Percentiles rank a stretch among this genome's conserved stretches.
Evolutionary conservation across 2,329 filamentous ascomycete species (phyloP).

Genomic region (Fusarium chuoi): DNA sequence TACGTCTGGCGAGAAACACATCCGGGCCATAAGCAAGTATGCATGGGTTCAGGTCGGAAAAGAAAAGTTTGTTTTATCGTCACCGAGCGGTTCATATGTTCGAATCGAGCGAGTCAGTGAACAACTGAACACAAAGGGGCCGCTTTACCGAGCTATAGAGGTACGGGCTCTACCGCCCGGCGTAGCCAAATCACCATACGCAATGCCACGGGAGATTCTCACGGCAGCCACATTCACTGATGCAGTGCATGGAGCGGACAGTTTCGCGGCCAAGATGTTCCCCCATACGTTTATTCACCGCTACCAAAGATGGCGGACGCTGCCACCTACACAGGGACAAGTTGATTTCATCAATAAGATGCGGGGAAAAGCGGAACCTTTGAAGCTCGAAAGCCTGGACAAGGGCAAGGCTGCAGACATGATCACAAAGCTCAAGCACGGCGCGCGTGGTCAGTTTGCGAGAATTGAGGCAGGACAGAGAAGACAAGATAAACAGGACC

Average conservation of each 20-base stretch:
- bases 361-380: constrained; percentile 61
- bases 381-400: constrained; percentile 68
- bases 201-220: constrained; percentile 75
- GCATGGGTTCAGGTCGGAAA: constrained; percentile 86
- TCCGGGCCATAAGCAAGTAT: constrained; percentile 77
- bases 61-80: constrained; percentile 76
- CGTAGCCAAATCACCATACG: constrained; percentile 68
- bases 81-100: constrained; percentile 70
- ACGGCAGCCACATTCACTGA: constrained; percentile 73
- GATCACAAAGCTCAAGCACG: constrained; percentile 92
- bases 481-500: constrained; percentile 54
- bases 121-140: constrained; percentile 34
- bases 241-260: constrained; percentile 87
- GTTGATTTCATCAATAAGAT: constrained; percentile 76
- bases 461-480: constrained; percentile 63
- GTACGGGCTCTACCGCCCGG: constrained; percentile 59
- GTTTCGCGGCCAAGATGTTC: constrained; percentile 75
- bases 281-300: constrained; percentile 74
- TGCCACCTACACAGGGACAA: constrained; percentile 72
- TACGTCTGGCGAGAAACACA: constrained; percentile 79
- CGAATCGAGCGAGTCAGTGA: constrained; percentile 58
- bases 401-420: constrained; percentile 88
- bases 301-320: constrained; percentile 74
- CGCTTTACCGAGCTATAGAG: constrained; percentile 58
- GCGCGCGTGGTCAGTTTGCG: constrained; percentile 73